Percentiles rank a stretch among this genome's conserved stretches.
phyloP scores from a whole-genome alignment of 164 flowering plant genomes.

The Taxillus chinensis region DNA sequence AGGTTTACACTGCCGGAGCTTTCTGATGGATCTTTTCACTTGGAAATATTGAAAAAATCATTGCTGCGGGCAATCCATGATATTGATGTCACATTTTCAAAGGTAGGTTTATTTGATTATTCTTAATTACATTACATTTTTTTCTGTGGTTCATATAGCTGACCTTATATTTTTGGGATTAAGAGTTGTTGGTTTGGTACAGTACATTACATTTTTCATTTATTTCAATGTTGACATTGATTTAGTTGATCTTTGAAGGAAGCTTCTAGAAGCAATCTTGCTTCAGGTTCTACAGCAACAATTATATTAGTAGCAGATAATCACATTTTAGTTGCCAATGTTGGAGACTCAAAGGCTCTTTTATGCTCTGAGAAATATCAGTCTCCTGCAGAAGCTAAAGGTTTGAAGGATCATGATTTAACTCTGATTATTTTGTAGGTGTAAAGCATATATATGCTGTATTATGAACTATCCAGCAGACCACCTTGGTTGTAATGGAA shows the following conservation, averaged over 20 bases:
- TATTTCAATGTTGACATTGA: conserved; percentile 9
- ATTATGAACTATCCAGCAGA: no score
- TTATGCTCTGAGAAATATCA: conserved; percentile 72
- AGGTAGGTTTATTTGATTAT: conserved; percentile 25
- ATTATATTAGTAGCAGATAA: conserved; percentile 66
- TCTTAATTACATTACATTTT: background rate
- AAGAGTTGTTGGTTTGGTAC: no score
- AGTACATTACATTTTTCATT: background rate
- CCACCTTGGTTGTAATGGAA: no score
- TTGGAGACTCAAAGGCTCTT: conserved; percentile 94
- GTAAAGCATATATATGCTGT: background rate
- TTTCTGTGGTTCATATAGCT: background rate
- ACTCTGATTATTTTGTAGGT: background rate
- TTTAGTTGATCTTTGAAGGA: conserved; percentile 47
- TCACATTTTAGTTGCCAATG: conserved; percentile 81
- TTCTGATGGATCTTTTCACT: conserved; percentile 54
- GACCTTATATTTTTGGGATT: no score
- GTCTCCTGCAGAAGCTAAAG: conserved; percentile 67
- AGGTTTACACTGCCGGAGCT: conserved; percentile 31
- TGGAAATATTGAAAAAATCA: conserved; percentile 86
- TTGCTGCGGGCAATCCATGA: conserved; percentile 81
- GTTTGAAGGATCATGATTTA: conserved; percentile 22
- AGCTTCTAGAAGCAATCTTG: conserved; percentile 53
- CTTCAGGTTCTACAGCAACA: conserved; percentile 88
- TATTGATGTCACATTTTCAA: conserved; percentile 73